Percentiles rank a stretch among this genome's conserved stretches.
phyloP scores from a whole-genome alignment of 2,329 filamentous ascomycete genomes.

The Meredithiella fracta region DNA sequence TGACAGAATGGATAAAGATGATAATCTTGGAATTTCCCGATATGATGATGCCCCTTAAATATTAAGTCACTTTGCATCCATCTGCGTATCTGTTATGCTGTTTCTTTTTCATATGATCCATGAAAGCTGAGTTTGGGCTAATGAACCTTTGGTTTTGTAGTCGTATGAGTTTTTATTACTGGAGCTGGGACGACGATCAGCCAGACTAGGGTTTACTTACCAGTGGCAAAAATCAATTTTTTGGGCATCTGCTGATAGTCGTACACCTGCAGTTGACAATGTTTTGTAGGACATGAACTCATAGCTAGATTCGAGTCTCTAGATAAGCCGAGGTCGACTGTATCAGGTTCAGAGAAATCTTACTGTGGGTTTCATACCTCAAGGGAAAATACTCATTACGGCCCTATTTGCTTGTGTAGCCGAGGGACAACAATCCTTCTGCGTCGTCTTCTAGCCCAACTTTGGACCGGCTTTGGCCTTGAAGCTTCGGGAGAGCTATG shows the following conservation, averaged over 20 bases:
- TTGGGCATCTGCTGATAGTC: background rate
- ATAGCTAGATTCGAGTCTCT: background rate
- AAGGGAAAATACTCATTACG: background rate
- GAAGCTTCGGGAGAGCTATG: too few species aligned
- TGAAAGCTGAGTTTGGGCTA: background rate
- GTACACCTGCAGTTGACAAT: background rate
- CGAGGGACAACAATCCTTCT: background rate
- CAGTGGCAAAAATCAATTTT: too few species aligned
- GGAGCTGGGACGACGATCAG: background rate
- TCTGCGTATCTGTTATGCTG: background rate
- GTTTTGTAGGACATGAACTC: background rate
- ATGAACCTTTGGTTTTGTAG: background rate
- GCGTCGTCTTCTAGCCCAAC: too few species aligned
- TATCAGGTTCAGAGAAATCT: background rate
- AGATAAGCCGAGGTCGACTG: background rate
- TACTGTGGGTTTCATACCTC: background rate
- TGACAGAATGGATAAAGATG: background rate
- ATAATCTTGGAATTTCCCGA: background rate
- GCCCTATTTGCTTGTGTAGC: background rate
- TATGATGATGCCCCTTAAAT: background rate
- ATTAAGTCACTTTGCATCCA: background rate
- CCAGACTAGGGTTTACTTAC: background rate
- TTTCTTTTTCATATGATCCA: background rate
- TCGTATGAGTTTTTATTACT: background rate
- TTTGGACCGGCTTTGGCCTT: too few species aligned